Evolutionary conservation across 805 yeast species (phyloP).

Genomic region (Saccharomycopsis sp.): DNA sequence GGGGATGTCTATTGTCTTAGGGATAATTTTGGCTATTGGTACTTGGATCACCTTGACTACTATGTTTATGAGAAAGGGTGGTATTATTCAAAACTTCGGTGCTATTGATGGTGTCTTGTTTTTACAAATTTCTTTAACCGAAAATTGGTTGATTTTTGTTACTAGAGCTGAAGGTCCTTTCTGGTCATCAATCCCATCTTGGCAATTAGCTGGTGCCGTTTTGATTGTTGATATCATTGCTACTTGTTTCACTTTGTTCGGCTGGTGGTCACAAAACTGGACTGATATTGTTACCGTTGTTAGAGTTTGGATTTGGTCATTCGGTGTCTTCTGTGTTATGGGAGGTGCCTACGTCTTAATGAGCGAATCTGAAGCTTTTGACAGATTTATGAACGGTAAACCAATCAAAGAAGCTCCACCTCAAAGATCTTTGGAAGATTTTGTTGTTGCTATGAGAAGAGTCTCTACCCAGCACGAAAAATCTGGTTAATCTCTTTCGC

Average conservation of each 20-base stretch:
- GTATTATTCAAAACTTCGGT: constrained; percentile 96
- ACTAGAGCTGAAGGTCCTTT: constrained; percentile 97
- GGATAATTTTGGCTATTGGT: constrained; percentile 80
- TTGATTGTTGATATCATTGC: constrained; percentile 84
- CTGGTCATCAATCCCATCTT: constrained; percentile 95
- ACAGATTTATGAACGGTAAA: constrained; percentile 80
- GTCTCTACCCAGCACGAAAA: constrained; percentile 86
- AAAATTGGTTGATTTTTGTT: constrained; percentile 95
- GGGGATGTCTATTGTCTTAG: constrained; percentile 91
- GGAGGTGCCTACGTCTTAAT: constrained; percentile 95
- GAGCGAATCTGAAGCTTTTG: constrained; percentile 75
- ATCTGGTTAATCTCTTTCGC: constrained; percentile 41
- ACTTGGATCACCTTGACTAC: constrained; percentile 94
- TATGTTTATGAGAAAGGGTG: constrained; percentile 84
- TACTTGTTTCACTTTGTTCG: constrained; percentile 87
- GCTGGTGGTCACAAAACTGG: constrained; percentile 98
- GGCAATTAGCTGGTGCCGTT: constrained; percentile 96
- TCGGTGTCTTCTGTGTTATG: constrained; percentile 93
- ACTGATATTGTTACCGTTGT: constrained; percentile 92
- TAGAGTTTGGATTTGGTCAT: constrained; percentile 91
- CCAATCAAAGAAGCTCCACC: constrained; percentile 48
- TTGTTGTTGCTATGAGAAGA: constrained; percentile 81
- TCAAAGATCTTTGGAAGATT: constrained; percentile 75
- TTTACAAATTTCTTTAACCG: constrained; percentile 91
- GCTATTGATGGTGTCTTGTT: constrained; percentile 86